phyloP scores from a whole-genome alignment of 1,284 basidiomycete genomes.

The Fomitopsis palustris region DNA sequence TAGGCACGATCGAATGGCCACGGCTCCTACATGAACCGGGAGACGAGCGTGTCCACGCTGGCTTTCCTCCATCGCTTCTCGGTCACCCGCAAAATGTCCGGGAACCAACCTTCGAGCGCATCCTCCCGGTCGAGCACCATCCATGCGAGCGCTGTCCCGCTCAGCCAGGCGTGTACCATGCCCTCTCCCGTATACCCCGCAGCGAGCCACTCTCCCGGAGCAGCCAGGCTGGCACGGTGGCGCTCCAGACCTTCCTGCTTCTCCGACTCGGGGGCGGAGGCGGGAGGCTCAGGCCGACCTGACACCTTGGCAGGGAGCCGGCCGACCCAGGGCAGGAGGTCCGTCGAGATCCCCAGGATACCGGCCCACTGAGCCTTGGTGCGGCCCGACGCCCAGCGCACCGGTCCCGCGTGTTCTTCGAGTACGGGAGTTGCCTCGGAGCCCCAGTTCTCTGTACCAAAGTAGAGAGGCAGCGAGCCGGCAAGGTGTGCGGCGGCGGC shows the following conservation, averaged over 20 bases:
- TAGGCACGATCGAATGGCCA: not conserved
- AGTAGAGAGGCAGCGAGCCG: constrained; percentile 40
- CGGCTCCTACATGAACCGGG: constrained; percentile 16
- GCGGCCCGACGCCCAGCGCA: constrained; percentile 34
- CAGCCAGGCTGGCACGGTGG: constrained; percentile 15
- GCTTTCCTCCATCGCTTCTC: constrained; percentile 47
- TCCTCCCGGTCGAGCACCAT: constrained; percentile 45
- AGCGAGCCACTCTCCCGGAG: constrained; percentile 46
- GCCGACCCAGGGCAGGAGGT: constrained; percentile 44
- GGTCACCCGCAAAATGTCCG: constrained; percentile 46
- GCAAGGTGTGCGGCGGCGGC: constrained; percentile 34
- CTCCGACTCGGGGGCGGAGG: not conserved
- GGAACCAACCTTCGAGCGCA: constrained; percentile 41
- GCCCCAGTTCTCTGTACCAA: constrained; percentile 40
- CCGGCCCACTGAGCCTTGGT: constrained; percentile 50
- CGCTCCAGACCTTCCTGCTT: constrained; percentile 3
- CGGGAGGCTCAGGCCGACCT: constrained; percentile 27
- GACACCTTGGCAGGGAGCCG: constrained; percentile 35
- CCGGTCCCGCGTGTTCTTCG: constrained; percentile 3
- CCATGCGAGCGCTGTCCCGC: constrained; percentile 50
- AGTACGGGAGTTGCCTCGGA: constrained; percentile 25
- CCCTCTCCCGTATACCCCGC: constrained; percentile 66
- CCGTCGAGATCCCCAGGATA: constrained; percentile 45
- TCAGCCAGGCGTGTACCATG: constrained; percentile 65
- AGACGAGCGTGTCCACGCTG: constrained; percentile 29